phyloP scores from a whole-genome alignment of 2,329 filamentous ascomycete genomes.

The Mycosphaerella sp. region DNA sequence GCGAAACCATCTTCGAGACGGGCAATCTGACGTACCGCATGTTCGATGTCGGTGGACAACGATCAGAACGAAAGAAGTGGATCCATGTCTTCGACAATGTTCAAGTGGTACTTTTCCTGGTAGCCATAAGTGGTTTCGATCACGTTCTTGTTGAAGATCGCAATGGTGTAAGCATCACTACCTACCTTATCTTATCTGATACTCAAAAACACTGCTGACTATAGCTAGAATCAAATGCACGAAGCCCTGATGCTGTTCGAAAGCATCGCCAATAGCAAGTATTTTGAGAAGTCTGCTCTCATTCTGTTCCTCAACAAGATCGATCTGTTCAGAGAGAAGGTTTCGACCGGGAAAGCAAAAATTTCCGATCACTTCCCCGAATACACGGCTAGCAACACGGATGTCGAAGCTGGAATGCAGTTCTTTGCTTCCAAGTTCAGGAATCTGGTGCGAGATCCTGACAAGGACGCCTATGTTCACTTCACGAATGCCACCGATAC shows the following conservation, averaged over 20 bases:
- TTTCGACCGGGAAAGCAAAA: conserved; percentile 41
- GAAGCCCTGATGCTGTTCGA: conserved; percentile 51
- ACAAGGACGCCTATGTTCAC: conserved; percentile 49
- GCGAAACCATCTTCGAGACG: conserved; percentile 87
- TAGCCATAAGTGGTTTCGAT: conserved; percentile 93
- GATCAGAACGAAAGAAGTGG: conserved; percentile 95
- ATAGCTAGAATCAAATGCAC: conserved; percentile 49
- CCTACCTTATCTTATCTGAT: background rate
- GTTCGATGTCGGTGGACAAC: conserved; percentile 90
- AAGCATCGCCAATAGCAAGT: conserved; percentile 48
- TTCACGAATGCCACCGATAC: conserved; percentile 50
- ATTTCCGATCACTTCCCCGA: conserved; percentile 48
- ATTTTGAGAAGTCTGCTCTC: conserved; percentile 47
- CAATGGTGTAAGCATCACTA: conserved; percentile 64
- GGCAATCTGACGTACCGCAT: conserved; percentile 91
- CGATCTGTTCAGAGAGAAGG: conserved; percentile 48
- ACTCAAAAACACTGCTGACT: background rate
- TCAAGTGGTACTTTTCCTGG: conserved; percentile 84
- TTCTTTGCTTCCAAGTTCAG: conserved; percentile 49
- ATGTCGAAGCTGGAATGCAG: conserved; percentile 45
- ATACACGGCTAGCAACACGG: conserved; percentile 40
- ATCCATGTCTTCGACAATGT: conserved; percentile 96
- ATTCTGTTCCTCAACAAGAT: conserved; percentile 52
- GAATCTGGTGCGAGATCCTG: conserved; percentile 45
- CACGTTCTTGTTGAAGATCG: conserved; percentile 95